phyloP scores from a whole-genome alignment of 192 early-diverging fungal genomes.

The Coemansia sp. region DNA sequence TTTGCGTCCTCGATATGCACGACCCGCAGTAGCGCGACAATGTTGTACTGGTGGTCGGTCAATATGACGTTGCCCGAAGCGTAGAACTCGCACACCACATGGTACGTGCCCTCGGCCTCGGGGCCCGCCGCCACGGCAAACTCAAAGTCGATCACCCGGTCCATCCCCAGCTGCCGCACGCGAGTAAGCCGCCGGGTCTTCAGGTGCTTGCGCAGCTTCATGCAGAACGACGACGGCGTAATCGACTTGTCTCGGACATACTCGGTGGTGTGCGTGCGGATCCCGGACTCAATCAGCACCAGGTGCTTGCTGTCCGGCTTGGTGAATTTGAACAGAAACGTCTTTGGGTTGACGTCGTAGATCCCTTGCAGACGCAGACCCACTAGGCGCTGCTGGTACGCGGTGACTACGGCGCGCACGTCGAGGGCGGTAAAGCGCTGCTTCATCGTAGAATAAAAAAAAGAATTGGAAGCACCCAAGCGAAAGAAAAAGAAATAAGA shows the following conservation, averaged over 20 bases:
- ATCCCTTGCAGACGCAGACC: conserved; percentile 90
- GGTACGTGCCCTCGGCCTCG: conserved; percentile 54
- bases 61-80: conserved; percentile 92
- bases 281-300: conserved; percentile 88
- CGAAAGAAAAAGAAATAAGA: not conserved
- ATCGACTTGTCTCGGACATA: conserved; percentile 83
- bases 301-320: conserved; percentile 85
- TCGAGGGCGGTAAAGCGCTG: conserved; percentile 89
- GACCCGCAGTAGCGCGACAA: conserved; percentile 78
- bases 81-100: conserved; percentile 76
- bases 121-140: conserved; percentile 63
- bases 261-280: conserved; percentile 87
- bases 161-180: conserved; percentile 81
- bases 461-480: not conserved
- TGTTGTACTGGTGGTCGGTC: conserved; percentile 81
- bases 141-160: conserved; percentile 89
- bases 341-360: conserved; percentile 90
- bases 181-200: conserved; percentile 71
- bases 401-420: conserved; percentile 74
- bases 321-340: conserved; percentile 90
- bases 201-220: conserved; percentile 92
- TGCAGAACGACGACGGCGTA: conserved; percentile 80
- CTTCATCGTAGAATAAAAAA: conserved; percentile 57
- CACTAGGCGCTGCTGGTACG: conserved; percentile 62
- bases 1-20: conserved; percentile 77